A percentile compares a stretch with the other conserved stretches of the same genome.
Evolutionary conservation across 345 rosid genomes (phyloP).

Genomic region (Citrus cavaleriei): DNA sequence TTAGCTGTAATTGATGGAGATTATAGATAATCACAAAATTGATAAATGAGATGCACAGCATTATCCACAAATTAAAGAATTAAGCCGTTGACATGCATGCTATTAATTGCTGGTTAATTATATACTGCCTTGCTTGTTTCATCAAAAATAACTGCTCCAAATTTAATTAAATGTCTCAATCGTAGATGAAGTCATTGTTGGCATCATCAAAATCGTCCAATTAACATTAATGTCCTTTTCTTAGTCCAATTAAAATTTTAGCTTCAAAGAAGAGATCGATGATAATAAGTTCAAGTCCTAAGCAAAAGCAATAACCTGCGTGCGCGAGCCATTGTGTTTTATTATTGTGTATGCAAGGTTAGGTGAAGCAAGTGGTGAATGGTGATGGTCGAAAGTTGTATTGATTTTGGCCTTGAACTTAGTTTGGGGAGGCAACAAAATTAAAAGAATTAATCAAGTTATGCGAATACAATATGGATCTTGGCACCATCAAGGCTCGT

Average conservation of each 20-base stretch:
- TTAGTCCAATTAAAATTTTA: conserved; percentile 26
- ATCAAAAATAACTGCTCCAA: conserved; percentile 35
- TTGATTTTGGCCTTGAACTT: conserved; percentile 22
- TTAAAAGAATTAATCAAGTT: neutral
- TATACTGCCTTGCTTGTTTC: conserved; percentile 1
- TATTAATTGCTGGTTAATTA: neutral
- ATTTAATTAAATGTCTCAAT: conserved; percentile 10
- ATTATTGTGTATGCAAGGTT: conserved; percentile 6
- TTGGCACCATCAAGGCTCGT: neutral
- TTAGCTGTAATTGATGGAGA: neutral
- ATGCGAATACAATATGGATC: neutral
- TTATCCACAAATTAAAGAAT: neutral
- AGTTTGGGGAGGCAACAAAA: neutral
- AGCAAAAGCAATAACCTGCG: conserved; percentile 16
- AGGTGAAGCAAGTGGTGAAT: conserved; percentile 23
- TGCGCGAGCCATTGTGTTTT: conserved; percentile 3
- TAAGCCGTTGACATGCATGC: neutral
- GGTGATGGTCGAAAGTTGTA: neutral
- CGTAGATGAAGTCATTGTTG: conserved; percentile 40
- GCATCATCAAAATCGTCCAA: conserved; percentile 36
- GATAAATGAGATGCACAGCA: neutral
- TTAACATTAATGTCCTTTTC: conserved; percentile 36
- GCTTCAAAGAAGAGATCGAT: conserved; percentile 36
- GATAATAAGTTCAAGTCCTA: neutral
- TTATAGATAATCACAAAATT: neutral